These are phyloP conservation scores for Pseudoscleropodium purum DNA, from an alignment of 225 moss, liverwort and hornwort species.

Conservation along the genomic window DNA sequence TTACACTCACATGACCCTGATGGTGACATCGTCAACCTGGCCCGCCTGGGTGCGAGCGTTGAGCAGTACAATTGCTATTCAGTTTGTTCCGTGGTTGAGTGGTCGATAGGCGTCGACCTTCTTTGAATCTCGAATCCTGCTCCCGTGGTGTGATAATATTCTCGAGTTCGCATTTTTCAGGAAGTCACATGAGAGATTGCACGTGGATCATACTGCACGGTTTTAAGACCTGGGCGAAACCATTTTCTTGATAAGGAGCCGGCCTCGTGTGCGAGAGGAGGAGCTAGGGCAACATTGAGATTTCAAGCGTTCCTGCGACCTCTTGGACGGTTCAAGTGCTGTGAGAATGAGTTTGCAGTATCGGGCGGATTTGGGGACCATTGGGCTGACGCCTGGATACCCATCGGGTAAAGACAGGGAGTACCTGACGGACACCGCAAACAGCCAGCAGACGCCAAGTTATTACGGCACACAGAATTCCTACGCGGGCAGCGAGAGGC, in stretches of 20 bases:
- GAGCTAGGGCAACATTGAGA: neutral
- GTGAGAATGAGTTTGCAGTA: conserved; percentile 54
- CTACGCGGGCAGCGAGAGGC: neutral
- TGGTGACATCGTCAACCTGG: neutral
- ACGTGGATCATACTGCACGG: conserved; percentile 6
- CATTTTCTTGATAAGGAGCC: neutral
- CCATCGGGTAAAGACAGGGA: conserved; percentile 22
- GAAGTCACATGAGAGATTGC: conserved; percentile 21
- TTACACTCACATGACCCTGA: neutral
- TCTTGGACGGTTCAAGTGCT: neutral
- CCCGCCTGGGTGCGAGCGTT: neutral
- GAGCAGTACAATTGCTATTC: neutral
- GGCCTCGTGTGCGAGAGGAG: neutral
- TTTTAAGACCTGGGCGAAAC: neutral
- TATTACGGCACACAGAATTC: conserved; percentile 3
- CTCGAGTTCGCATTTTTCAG: neutral
- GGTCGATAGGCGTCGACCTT: neutral
- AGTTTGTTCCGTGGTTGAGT: neutral
- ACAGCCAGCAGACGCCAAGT: conserved; percentile 24
- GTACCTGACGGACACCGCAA: conserved; percentile 32
- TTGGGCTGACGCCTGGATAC: conserved; percentile 38
- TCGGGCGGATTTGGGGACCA: conserved; percentile 47
- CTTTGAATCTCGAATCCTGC: neutral
- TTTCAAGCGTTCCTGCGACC: neutral
- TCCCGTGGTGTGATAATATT: neutral